Base-by-base conservation (phyloP, 2,329 filamentous ascomycete species). In the Fusarium virguliforme region DNA sequence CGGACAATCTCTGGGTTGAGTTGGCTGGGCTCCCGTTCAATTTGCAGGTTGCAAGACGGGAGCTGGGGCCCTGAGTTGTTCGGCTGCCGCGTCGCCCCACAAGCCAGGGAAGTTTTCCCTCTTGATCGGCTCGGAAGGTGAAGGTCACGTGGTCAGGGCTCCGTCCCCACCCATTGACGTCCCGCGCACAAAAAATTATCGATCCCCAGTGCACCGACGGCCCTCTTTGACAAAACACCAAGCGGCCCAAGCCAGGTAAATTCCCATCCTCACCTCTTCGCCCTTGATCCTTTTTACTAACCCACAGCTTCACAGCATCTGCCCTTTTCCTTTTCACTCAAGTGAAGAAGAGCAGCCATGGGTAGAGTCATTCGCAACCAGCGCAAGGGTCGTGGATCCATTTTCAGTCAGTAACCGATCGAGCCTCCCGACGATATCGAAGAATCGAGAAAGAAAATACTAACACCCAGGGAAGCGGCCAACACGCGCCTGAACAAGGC, bases 401-500 rank as follows among this genome's bases (percentile, higher is more conserved):
- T 88, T 79, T 88, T 88, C 85, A 88, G 83, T 84, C 81, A 83
- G 82, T 82, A 76, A 18, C 64, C 70, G 68, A 75, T 72, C 74
- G 68, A 73, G 65, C 64, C 72, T 64, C 35, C 62, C 67, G 71
- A 67, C 59, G 65, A 76, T 69, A 64, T 72, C 68, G 67, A 76
- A 64, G 62, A 71, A 34, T 60, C 64, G 67, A 18, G 18, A 18
- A 18, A 18, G 18, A 69, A 64, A 72, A 71, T 78, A 75, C 80
- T 82, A 71, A 82, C 75, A 53, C 62, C 59, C 60, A 71, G 69
- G 64, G 76, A 81, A 92, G 90, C 90, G 86, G 90, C 92, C 85
- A 89, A 93, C 87, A 94, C 92, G 86, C 92, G 93, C 86, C 91
- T 98, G 83, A 95, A 96, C 89, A 98, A 98, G 91, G 83, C 82